Evolutionary conservation across 768 basidiomycete species (phyloP).

Genomic region (Pleurotus cornucopiae): DNA sequence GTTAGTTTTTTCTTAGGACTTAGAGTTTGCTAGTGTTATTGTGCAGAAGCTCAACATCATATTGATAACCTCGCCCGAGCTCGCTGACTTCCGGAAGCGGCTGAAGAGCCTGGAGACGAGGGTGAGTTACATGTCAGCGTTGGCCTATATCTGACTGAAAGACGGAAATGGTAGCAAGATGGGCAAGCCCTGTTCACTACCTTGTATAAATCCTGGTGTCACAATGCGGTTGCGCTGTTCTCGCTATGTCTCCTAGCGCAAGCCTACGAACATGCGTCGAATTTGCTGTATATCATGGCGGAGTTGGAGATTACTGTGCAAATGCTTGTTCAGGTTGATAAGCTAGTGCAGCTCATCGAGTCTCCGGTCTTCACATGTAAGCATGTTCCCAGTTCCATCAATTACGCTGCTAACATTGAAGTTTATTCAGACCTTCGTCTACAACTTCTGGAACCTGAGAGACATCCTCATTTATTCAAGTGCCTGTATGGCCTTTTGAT

Average conservation of each 20-base stretch:
- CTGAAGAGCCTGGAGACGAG: conserved; percentile 91
- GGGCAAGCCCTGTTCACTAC: conserved; percentile 94
- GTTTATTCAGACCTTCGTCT: conserved; percentile 65
- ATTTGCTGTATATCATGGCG: conserved; percentile 95
- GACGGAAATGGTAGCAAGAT: conserved; percentile 61
- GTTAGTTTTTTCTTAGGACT: conserved; percentile 52
- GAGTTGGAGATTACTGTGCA: conserved; percentile 96
- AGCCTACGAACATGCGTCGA: conserved; percentile 98
- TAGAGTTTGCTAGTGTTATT: conserved; percentile 96
- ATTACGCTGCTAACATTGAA: conserved; percentile 6
- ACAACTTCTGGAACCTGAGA: conserved; percentile 94
- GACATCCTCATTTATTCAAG: conserved; percentile 95
- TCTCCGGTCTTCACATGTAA: conserved; percentile 97
- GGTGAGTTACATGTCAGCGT: conserved; percentile 37
- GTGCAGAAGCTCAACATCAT: conserved; percentile 98
- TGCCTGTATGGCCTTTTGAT: conserved; percentile 96
- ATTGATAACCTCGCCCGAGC: conserved; percentile 91
- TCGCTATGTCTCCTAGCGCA: conserved; percentile 95
- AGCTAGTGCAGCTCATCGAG: conserved; percentile 95
- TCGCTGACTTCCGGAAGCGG: conserved; percentile 91
- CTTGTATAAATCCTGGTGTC: conserved; percentile 96
- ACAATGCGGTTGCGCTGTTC: conserved; percentile 95
- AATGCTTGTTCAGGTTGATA: conserved; percentile 94
- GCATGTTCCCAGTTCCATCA: conserved; percentile 15
- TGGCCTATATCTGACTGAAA: background rate